These are phyloP conservation scores for Barbarea vulgaris DNA, from an alignment of 345 rosid species.

Conservation along the genomic window DNA sequence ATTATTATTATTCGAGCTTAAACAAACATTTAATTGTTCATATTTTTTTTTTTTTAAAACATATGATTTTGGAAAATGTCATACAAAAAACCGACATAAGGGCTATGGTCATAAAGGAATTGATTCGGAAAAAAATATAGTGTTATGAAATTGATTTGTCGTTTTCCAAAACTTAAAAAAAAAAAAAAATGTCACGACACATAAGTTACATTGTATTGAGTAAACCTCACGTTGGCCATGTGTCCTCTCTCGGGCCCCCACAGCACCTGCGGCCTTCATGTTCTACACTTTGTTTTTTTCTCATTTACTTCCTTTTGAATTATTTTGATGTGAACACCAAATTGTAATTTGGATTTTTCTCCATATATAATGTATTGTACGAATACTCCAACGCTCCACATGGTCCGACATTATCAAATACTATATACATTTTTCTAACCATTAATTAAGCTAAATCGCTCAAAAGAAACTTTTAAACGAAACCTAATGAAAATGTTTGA, in stretches of 20 bases:
- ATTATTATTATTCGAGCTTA: too few species aligned
- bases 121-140: constrained; percentile 16
- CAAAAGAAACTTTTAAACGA: not conserved
- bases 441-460: not conserved
- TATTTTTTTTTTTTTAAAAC: too few species aligned
- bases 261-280: constrained; percentile 36
- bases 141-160: constrained; percentile 18
- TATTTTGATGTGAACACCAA: constrained; percentile 29
- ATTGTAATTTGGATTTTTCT: constrained; percentile 32
- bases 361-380: not conserved
- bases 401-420: constrained; percentile 35
- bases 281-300: constrained; percentile 14
- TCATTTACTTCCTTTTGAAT: constrained; percentile 20
- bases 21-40: not conserved
- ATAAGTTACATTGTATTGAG: constrained; percentile 26
- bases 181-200: constrained; percentile 25
- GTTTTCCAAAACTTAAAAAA: constrained; percentile 9
- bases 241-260: constrained; percentile 32
- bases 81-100: constrained; percentile 30
- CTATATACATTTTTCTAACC: too few species aligned
- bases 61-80: constrained; percentile 11
- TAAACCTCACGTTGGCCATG: constrained; percentile 36
- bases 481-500: constrained; percentile 15
- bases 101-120: not conserved
- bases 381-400: constrained; percentile 34